phyloP scores from a whole-genome alignment of 176 grass and related monocot species.

The Dendrocalamus sinicus region DNA sequence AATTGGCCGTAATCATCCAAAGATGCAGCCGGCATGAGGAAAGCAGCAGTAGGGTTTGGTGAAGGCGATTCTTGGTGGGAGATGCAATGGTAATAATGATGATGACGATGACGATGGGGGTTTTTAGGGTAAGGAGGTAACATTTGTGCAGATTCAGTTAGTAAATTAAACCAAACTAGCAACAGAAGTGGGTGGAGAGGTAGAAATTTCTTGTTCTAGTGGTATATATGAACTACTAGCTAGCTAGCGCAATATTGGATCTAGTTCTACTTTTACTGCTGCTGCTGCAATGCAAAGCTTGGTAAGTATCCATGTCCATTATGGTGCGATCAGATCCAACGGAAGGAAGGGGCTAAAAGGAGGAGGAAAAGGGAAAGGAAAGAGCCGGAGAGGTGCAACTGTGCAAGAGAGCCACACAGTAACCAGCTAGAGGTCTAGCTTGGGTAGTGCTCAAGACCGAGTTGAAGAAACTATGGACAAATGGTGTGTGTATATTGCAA shows the following conservation, averaged over 20 bases:
- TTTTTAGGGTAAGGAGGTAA: constrained; percentile 37
- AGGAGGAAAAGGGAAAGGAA: constrained; percentile 12
- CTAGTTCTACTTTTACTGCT: not conserved
- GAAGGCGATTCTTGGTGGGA: constrained; percentile 34
- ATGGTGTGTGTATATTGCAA: not conserved
- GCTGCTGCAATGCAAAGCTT: not conserved
- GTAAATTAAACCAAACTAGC: not conserved
- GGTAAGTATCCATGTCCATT: not conserved
- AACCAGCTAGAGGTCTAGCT: constrained; percentile 23
- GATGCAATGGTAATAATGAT: constrained; percentile 38
- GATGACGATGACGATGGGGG: not conserved
- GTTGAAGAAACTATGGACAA: not conserved
- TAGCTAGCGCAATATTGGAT: constrained; percentile 2
- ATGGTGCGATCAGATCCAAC: constrained; percentile 6
- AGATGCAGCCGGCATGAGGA: constrained; percentile 24
- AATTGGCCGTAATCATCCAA: constrained; percentile 42
- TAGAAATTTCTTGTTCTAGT: not conserved
- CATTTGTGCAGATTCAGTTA: constrained; percentile 15
- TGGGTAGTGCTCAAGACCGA: constrained; percentile 5
- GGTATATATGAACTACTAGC: constrained; percentile 13
- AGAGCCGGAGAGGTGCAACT: not conserved
- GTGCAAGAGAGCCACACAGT: not conserved
- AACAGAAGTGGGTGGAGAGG: not conserved
- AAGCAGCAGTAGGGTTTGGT: constrained; percentile 44
- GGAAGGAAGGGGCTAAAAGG: not conserved